Base-by-base conservation (phyloP, 1,139 yeast species). In the Kodamaea sp. region DNA sequence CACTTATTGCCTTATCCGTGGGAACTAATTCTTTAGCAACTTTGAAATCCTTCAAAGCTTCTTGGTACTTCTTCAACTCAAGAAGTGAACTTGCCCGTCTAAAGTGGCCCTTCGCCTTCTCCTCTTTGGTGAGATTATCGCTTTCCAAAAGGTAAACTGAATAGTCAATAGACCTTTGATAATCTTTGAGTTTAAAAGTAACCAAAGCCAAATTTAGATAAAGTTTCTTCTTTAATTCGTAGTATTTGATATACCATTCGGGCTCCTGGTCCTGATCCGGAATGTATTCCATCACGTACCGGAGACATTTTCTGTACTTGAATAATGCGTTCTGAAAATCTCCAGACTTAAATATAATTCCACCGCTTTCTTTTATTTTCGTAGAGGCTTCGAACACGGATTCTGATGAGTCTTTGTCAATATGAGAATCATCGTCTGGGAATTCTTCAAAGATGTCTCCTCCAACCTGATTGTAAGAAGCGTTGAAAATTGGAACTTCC, bases 401-500 rank as follows among this genome's bases (percentile, higher is more conserved):
- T 37, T 65, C 70, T 6, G 80, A 66, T 26, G 82, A 77, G 21
- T 83, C 81, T 31, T 75, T 74, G 41, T 75, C 79, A 31, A 81
- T 76, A 41, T 64, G 63, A 24, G 50, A 66, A 47, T 81, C 89
- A 49, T 81, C 87, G 44, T 80, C 89, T 0, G 94, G 94, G 46
- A 69, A 78, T 51, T 84, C 94, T 57, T 83, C 92, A 48, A 72
- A 84, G 0, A 76, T 57, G 48, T 84, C 94, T 6, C 86, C 87
- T 1, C 84, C 88, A 8, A 77, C 64, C 0, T 61, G 53, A 41
- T 75, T 76, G 44, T 78, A 78, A 32, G 83, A 73, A 1, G 88
- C 85, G 48, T 80, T 78, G 46, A 49, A 74, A 3, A 80, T 65
- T 0, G 90, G 90, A 1, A 79, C 46, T 0, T 48, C 60, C 67